Conservation (phyloP, 495 filamentous ascomycete genomes). For the Penicillium angulare region DNA sequence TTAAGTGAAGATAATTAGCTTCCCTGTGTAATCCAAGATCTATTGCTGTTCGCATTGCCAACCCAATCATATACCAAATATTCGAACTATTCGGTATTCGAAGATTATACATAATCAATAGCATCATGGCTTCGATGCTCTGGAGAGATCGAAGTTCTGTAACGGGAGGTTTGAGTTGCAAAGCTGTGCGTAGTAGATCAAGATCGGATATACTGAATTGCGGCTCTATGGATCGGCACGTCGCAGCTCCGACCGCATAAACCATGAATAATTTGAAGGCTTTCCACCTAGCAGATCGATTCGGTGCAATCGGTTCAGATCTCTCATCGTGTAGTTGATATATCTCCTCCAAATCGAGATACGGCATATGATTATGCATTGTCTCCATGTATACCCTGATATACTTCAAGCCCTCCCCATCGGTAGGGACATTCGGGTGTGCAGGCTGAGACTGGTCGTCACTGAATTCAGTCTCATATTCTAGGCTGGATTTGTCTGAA, state of each 20-base stretch:
- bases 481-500: constrained; percentile 18
- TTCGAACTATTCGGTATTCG: constrained; percentile 33
- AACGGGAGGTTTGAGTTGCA: constrained; percentile 31
- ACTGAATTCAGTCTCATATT: constrained; percentile 6
- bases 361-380: constrained; percentile 36
- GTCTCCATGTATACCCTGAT: constrained; percentile 36
- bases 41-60: constrained; percentile 41
- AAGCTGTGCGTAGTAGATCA: constrained; percentile 23
- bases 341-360: constrained; percentile 35
- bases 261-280: constrained; percentile 43
- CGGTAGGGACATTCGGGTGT: constrained; percentile 23
- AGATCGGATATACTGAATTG: constrained; percentile 17
- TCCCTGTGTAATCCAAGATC: constrained; percentile 40
- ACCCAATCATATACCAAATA: constrained; percentile 42
- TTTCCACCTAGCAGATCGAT: constrained; percentile 22
- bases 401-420: constrained; percentile 31
- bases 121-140: constrained; percentile 38
- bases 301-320: constrained; percentile 17
- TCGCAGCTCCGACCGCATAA: constrained; percentile 40
- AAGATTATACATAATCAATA: constrained; percentile 40
- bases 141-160: constrained; percentile 30
- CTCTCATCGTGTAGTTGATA: constrained; percentile 28
- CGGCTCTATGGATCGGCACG: constrained; percentile 34
- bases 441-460: constrained; percentile 16
- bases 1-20: constrained; percentile 18